phyloP scores from a whole-genome alignment of 2,329 filamentous ascomycete genomes.

The Zymoseptoria pseudotritici region DNA sequence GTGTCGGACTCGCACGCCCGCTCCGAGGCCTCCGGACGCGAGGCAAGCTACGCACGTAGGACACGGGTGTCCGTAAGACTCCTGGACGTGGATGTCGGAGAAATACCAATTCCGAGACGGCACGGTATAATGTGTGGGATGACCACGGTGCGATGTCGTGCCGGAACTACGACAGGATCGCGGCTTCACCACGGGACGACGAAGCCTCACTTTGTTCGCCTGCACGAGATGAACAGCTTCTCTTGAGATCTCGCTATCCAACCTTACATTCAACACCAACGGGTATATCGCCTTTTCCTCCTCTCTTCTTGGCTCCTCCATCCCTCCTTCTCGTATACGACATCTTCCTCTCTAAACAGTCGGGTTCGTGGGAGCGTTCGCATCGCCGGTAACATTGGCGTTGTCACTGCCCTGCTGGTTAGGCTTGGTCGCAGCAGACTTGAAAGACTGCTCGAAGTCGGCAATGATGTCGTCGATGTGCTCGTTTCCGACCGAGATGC shows the following conservation, averaged over 20 bases:
- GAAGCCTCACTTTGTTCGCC: neutral
- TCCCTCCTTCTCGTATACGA: neutral
- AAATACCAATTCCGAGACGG: neutral
- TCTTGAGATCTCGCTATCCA: neutral
- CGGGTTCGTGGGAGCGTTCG: conserved; percentile 16
- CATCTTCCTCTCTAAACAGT: conserved; percentile 10
- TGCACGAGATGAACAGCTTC: neutral
- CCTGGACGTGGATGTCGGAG: neutral
- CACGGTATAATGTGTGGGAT: neutral
- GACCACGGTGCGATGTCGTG: neutral
- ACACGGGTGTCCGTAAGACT: neutral
- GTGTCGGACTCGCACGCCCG: neutral
- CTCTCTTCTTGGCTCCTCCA: neutral
- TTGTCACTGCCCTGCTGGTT: conserved; percentile 22
- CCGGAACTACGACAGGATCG: neutral
- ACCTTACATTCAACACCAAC: neutral
- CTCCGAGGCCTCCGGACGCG: neutral
- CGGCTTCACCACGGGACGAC: neutral
- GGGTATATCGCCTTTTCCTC: neutral
- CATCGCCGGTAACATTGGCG: conserved; percentile 19
- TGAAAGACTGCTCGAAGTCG: conserved; percentile 89
- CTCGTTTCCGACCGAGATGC: conserved; percentile 91
- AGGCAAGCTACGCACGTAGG: neutral
- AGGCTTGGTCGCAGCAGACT: conserved; percentile 44
- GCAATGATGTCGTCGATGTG: conserved; percentile 96